Evolutionary conservation across 805 yeast species (phyloP), one percentile per base, ranked within the genome.

Genomic region (Yarrowia osloensis): DNA sequence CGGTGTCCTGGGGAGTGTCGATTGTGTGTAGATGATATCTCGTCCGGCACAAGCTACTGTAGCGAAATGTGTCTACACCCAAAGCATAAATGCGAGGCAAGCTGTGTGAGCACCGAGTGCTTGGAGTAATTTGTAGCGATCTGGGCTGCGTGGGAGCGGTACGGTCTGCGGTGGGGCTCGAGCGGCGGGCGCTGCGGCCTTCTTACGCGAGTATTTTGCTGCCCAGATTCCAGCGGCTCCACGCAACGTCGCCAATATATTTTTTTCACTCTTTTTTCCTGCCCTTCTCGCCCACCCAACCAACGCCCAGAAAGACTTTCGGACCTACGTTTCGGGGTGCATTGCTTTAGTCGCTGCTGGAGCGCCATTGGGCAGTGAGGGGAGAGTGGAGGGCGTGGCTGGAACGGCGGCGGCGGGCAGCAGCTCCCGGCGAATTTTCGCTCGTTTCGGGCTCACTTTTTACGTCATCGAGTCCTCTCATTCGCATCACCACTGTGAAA

Each of bases 71-170:
- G 17, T 33, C 57, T 8, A 28, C 11, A 11, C 37, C 40, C 57
- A 50, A 50, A 50, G 57, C 40, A 50, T 50, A 50, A 50, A 33
- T 21, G 37, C 22, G 55, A 2, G 8, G 26, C 39, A 15, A 15
- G n/a, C 7, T 2, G 31, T 28, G n/a, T n/a, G n/a, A n/a, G n/a
- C n/a, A n/a, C n/a, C n/a, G n/a, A 11, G 57, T 31, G 57, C 40
- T 50, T 50, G 40, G 40, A 50, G 57, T 50, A 50, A 50, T 50
- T 50, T 21, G 19, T 50, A 50, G 57, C 57, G 57, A 50, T 22
- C 29, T 8, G 57, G 3, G 37, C 17, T 31, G 55, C 39, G 39
- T 50, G 6, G 19, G 13, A 21, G 54, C 54, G 35, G 35, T 19
- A n/a, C 21, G 0, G 8, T 19, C 7, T 40, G n/a, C n/a, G n/a